Conservation (phyloP, 2,329 filamentous ascomycete genomes). For the Golovinomyces cichoracearum region DNA sequence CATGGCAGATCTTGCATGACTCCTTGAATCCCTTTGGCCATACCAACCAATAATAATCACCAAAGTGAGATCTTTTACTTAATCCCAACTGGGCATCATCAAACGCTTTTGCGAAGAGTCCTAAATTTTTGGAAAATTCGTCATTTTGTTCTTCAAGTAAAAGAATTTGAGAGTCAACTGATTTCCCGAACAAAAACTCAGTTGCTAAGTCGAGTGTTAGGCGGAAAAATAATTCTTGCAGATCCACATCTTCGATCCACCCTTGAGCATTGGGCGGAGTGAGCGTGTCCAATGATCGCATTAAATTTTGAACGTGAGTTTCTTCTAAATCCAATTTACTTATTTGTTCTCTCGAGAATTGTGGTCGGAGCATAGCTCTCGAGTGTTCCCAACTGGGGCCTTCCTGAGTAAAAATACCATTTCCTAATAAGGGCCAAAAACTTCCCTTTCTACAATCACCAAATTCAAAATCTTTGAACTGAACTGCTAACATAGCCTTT, state of each 20-base stretch:
- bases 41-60: conserved; percentile 7
- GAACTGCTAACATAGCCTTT: conserved; percentile 26
- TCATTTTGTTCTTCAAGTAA: conserved; percentile 1
- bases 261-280: conserved; percentile 21
- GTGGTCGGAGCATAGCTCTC: conserved; percentile 25
- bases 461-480: conserved; percentile 25
- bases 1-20: conserved; percentile 13
- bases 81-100: conserved; percentile 18
- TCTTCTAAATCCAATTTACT: conserved; percentile 48
- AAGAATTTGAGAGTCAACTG: conserved; percentile 19
- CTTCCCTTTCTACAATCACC: conserved; percentile 29
- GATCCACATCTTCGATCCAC: conserved; percentile 24
- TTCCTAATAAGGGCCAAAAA: conserved; percentile 17
- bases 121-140: not conserved
- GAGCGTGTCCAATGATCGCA: conserved; percentile 31
- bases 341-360: conserved; percentile 28
- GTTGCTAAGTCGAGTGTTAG: conserved; percentile 27
- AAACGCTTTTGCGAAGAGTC: conserved; percentile 22
- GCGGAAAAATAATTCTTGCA: conserved; percentile 36
- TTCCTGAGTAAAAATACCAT: conserved; percentile 14
- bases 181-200: conserved; percentile 29
- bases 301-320: conserved; percentile 32
- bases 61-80: conserved; percentile 6
- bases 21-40: conserved; percentile 14
- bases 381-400: conserved; percentile 13